Conservation (phyloP, 2,329 filamentous ascomycete species). For the Diaporthe sp. region DNA sequence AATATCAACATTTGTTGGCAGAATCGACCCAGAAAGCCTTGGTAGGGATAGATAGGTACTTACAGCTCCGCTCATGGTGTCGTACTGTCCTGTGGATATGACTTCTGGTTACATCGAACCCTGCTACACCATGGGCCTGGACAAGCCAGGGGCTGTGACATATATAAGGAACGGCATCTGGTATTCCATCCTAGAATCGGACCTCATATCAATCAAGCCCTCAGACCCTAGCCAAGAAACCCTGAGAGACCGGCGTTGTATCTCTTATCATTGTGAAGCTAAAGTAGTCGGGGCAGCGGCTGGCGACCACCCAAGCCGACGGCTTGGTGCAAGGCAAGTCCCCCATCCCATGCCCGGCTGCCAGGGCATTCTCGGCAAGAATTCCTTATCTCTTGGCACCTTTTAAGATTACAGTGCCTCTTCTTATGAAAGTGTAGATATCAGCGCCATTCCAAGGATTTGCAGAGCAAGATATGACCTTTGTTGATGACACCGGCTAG, state of each 20-base stretch:
- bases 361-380: neutral
- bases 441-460: neutral
- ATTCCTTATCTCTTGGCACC: slow-evolving; percentile 39
- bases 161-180: neutral
- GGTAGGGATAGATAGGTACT: neutral
- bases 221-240: slow-evolving; percentile 25
- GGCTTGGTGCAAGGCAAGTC: neutral
- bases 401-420: slow-evolving; percentile 12
- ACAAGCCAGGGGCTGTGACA: neutral
- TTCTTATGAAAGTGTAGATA: neutral
- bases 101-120: neutral
- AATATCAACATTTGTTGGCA: slow-evolving; percentile 6
- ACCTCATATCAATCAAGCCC: neutral
- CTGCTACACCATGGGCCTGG: neutral
- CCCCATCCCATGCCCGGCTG: neutral
- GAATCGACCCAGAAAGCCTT: no score
- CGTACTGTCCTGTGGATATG: neutral
- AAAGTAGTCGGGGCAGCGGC: slow-evolving; percentile 2
- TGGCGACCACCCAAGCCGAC: slow-evolving; percentile 9
- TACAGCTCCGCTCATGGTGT: slow-evolving; percentile 37
- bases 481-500: slow-evolving; percentile 7
- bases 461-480: slow-evolving; percentile 17
- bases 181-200: slow-evolving; percentile 12
- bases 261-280: slow-evolving; percentile 37
- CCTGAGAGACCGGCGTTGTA: slow-evolving; percentile 23